These are phyloP conservation scores for Ilyonectria robusta DNA, from an alignment of 2,329 filamentous ascomycete genomes.

Conservation along the genomic window DNA sequence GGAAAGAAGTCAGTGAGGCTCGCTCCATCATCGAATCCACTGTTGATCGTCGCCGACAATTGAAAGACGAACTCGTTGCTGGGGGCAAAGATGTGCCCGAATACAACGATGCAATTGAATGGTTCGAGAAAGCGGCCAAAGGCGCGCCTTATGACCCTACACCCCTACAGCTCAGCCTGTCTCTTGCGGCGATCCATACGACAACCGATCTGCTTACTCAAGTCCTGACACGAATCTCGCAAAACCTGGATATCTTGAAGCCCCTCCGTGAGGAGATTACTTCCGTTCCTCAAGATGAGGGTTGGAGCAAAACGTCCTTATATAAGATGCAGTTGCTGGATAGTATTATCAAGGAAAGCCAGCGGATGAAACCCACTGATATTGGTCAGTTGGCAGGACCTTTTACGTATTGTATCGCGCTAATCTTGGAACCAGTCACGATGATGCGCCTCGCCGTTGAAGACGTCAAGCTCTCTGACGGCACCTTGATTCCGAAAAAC, in stretches of 20 bases:
- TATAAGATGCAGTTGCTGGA: constrained; percentile 61
- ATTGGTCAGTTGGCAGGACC: no score
- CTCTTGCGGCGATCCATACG: constrained; percentile 69
- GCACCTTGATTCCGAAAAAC: no score
- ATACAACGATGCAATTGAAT: constrained; percentile 66
- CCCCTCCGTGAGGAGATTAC: constrained; percentile 59
- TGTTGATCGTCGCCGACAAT: constrained; percentile 49
- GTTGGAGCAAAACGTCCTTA: constrained; percentile 62
- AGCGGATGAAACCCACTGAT: constrained; percentile 56
- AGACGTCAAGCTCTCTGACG: no score
- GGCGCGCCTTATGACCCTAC: constrained; percentile 28
- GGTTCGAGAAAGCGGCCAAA: constrained; percentile 64
- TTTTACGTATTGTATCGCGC: no score
- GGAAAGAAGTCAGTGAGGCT: constrained; percentile 22
- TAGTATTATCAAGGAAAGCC: constrained; percentile 65
- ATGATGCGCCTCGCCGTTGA: no score
- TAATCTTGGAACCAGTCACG: no score
- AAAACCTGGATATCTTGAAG: constrained; percentile 55
- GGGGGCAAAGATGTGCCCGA: constrained; percentile 31
- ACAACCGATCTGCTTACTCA: constrained; percentile 54
- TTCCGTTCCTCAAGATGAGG: constrained; percentile 21
- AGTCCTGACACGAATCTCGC: constrained; percentile 53
- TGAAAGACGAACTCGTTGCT: constrained; percentile 53
- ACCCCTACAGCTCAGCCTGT: constrained; percentile 41
- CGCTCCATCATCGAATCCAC: constrained; percentile 50